Base-by-base conservation (phyloP, 192 early-diverging fungal species). In the Gryganskiella cystojenkinii region DNA sequence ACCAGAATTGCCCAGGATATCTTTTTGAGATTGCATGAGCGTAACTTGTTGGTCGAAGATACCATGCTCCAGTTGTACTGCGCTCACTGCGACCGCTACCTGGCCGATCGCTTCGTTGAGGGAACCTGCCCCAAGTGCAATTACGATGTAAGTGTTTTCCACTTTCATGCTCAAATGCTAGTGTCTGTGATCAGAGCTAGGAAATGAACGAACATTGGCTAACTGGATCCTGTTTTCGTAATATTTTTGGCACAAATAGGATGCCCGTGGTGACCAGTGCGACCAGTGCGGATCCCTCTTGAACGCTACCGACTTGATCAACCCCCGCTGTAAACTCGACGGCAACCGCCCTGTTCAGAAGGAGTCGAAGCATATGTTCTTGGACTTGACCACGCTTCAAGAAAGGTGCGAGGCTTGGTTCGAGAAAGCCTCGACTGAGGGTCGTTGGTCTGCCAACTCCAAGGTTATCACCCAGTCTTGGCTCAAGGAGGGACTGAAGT, bases 201-300 rank as follows among this genome's bases (percentile, higher is more conserved):
- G 35, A 5, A 68, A 34, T 15, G 47, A 55, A 66, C 52, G 22
- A 30, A 14, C 47, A 30, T 42, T 11, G n/a, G 14, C 28, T 30
- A 17, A 17, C 78, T 15, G 22, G 25, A 14, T 43, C 22, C 59
- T 40, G 19, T 33, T 28, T 22, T 3, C n/a, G 4, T 34, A 20
- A 44, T 54, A 15, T 30, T 28, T 31, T 30, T 43, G 20, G 7
- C 31, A 44, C 20, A 54, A 25, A 66, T 55, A 91, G 84, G 95
- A 97, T 81, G 98, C 96, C 49, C 92, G 97, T 61, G 98, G 98
- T 61, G 98, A 99, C 81, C 98, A 99, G 84, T 99, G 98, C 86
- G 98, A 99, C 88, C 83, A 84, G 54, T 98, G 97, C 81, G 95
- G 95, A 34, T 87, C 89, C 51, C 84, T 99, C 25, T 79, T 99